Evolutionary conservation across 441 rosid species (phyloP).

Genomic region (Populus trichocarpa): DNA sequence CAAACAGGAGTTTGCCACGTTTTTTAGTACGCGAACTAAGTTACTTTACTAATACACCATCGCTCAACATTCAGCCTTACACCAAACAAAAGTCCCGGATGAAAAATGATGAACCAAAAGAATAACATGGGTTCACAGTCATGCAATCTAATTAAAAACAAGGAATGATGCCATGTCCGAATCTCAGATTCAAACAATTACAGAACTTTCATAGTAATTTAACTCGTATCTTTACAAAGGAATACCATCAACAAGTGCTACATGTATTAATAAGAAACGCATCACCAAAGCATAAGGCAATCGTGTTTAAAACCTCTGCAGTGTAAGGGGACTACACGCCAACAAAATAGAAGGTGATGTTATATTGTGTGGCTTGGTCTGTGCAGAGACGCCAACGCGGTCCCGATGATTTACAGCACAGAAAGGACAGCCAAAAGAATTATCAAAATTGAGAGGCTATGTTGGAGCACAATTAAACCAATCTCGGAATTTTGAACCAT

Average conservation of each 20-base stretch:
- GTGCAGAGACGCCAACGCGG: not conserved
- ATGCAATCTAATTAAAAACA: no score
- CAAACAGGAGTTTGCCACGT: no score
- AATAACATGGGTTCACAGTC: no score
- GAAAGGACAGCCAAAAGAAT: no score
- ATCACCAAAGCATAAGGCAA: slow-evolving; percentile 4
- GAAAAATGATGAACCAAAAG: no score
- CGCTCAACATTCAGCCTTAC: no score
- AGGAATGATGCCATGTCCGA: no score
- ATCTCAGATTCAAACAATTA: not conserved
- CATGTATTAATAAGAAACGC: not conserved
- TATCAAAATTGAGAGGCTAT: no score
- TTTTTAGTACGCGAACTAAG: no score
- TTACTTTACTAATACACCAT: no score
- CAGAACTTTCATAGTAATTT: slow-evolving; percentile 6
- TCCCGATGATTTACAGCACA: not conserved
- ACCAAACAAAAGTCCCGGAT: not conserved
- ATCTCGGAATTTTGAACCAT: no score
- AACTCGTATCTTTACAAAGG: slow-evolving; percentile 15
- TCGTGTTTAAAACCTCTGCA: slow-evolving; percentile 13
- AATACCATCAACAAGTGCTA: slow-evolving; percentile 4
- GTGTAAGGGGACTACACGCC: slow-evolving; percentile 7
- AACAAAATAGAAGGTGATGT: not conserved
- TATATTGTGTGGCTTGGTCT: not conserved
- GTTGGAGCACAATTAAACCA: no score